These are phyloP conservation scores for Diaporthe eres DNA, from an alignment of 2,329 filamentous ascomycete genomes.

Conservation along the genomic window DNA sequence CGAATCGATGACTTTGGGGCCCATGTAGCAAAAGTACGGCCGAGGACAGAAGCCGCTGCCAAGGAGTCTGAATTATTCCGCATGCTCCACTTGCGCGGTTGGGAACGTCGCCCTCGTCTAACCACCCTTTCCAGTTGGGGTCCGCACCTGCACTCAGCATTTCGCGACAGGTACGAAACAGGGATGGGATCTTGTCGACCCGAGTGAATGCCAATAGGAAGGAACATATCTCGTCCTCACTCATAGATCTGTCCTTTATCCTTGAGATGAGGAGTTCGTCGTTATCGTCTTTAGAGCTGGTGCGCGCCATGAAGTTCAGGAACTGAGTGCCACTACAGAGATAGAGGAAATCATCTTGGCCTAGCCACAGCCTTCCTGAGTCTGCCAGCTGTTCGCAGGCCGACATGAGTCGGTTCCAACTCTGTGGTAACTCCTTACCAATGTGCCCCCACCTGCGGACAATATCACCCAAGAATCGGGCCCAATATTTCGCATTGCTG, in stretches of 20 bases:
- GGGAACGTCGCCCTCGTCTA: fast-evolving
- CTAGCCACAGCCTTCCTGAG: not conserved
- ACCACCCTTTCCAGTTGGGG: slow-evolving; percentile 1
- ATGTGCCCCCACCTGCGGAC: not conserved
- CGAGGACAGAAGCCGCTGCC: not conserved
- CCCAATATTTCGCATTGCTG: too few relatives aligned
- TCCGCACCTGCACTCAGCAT: slow-evolving; percentile 11
- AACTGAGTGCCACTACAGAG: not conserved
- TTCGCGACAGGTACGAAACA: not conserved
- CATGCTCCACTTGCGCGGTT: too few relatives aligned
- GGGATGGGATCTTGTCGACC: not conserved
- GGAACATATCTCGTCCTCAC: not conserved
- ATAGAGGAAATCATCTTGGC: fast-evolving
- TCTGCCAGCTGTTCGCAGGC: not conserved
- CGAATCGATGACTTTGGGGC: fast-evolving
- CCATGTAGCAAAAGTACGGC: not conserved
- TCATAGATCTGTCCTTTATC: not conserved
- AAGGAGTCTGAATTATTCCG: not conserved
- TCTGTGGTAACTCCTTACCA: not conserved
- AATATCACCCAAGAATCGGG: too few relatives aligned
- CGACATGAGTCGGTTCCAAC: not conserved
- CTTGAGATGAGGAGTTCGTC: not conserved
- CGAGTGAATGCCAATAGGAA: not conserved
- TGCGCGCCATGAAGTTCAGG: not conserved
- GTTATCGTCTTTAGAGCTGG: fast-evolving